Evolutionary conservation across 139 green algal species (phyloP).

Genomic region (Haematococcus sp.): DNA sequence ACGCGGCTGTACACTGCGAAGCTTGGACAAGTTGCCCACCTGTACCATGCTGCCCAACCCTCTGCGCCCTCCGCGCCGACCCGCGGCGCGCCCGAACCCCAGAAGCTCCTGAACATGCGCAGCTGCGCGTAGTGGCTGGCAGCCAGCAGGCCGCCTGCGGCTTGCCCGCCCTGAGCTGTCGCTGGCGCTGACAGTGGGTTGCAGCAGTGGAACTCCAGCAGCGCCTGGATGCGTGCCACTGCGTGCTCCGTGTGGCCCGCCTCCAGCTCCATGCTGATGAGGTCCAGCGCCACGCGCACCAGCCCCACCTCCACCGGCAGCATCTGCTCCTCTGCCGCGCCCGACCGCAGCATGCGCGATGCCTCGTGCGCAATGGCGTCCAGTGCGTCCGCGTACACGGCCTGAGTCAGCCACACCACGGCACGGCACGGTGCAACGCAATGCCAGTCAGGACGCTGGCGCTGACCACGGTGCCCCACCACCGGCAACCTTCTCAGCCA

Average conservation of each 20-base stretch:
- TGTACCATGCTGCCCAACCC: constrained; percentile 58
- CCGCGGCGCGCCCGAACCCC: constrained; percentile 50
- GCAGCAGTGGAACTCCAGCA: constrained; percentile 74
- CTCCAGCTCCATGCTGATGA: constrained; percentile 40
- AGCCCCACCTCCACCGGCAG: constrained; percentile 33
- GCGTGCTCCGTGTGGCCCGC: constrained; percentile 57
- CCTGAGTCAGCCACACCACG: neutral
- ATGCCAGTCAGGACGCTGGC: neutral
- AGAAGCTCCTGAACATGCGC: constrained; percentile 73
- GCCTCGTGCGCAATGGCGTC: constrained; percentile 35
- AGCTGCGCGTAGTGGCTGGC: constrained; percentile 38
- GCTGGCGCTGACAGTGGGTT: constrained; percentile 12
- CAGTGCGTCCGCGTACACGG: constrained; percentile 24
- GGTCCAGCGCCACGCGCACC: constrained; percentile 34
- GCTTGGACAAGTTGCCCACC: too few relatives aligned
- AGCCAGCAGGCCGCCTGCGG: neutral
- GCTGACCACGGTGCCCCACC: too few relatives aligned
- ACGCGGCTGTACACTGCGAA: too few relatives aligned
- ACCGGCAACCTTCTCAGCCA: too few relatives aligned
- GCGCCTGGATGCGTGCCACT: constrained; percentile 54
- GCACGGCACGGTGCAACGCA: neutral
- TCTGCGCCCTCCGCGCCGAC: constrained; percentile 52
- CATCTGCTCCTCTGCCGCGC: neutral
- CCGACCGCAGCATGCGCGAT: constrained; percentile 3
- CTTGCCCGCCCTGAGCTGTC: neutral